Evolutionary conservation across 2,329 filamentous ascomycete genomes (phyloP).

Genomic region (Fusarium sp.): DNA sequence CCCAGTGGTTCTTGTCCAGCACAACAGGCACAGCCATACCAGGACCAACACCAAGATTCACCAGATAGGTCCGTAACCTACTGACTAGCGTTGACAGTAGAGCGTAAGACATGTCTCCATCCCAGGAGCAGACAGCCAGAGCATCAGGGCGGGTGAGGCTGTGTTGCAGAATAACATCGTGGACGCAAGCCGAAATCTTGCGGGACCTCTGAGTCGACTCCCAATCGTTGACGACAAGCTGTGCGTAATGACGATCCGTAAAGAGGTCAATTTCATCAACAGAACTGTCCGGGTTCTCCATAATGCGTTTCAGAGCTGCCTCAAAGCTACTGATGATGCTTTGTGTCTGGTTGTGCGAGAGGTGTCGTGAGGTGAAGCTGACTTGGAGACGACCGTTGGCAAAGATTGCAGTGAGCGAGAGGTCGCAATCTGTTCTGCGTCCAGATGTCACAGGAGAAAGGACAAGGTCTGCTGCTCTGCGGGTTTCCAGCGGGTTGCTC

Average conservation of each 20-base stretch:
- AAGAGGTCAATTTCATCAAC: slow-evolving; percentile 64
- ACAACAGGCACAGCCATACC: slow-evolving; percentile 73
- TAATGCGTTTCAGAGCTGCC: slow-evolving; percentile 59
- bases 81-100: slow-evolving; percentile 54
- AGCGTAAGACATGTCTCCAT: slow-evolving; percentile 57
- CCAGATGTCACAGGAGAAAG: slow-evolving; percentile 35
- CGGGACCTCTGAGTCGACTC: slow-evolving; percentile 53
- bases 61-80: slow-evolving; percentile 58
- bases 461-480: not conserved
- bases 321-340: slow-evolving; percentile 66
- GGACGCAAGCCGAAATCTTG: slow-evolving; percentile 55
- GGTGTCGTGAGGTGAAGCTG: slow-evolving; percentile 58
- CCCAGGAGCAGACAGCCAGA: slow-evolving; percentile 57
- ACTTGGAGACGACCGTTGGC: slow-evolving; percentile 54
- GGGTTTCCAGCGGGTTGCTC: not conserved
- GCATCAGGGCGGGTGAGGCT: slow-evolving; percentile 53
- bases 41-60: slow-evolving; percentile 61
- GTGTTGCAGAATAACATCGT: slow-evolving; percentile 58
- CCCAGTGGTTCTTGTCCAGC: slow-evolving; percentile 75
- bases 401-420: slow-evolving; percentile 60
- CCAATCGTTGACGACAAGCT: slow-evolving; percentile 65
- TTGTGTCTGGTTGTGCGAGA: slow-evolving; percentile 56
- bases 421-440: slow-evolving; percentile 58
- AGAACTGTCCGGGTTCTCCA: slow-evolving; percentile 54
- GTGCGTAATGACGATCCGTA: slow-evolving; percentile 65